Evolutionary conservation across 1,139 yeast species (phyloP), one percentile per base, ranked within the genome.

Genomic region (Blastobotrys serpentis): DNA sequence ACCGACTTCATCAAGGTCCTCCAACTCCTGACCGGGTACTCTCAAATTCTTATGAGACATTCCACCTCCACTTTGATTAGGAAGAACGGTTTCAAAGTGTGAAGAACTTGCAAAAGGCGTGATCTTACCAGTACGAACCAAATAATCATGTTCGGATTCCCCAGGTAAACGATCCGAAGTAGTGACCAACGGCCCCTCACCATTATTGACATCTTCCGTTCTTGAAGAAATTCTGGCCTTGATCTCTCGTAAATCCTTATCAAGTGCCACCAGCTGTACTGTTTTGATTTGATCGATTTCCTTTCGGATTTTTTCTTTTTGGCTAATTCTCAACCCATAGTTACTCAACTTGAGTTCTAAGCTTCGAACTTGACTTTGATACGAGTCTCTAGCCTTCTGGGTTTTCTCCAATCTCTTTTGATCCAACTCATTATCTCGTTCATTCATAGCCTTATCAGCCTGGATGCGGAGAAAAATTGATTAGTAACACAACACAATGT

Each of bases 91-190:
- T 6, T 67, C 44, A 55, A 86, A 86, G 3, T 77, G 79, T 32
- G 76, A 73, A 16, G 80, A 73, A 38, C 80, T 81, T 8, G 97
- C 95, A 71, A 92, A 92, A 0, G 98, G 98, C 0, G 99, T 92
- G 50, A 89, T 81, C 63, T 88, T 84, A 37, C 99, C 99, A 0
- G 90, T 90, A 55, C 98, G 74, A 0, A 92, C 78, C 53, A 92
- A 72, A 62, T 69, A 92, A 47, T 90, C 98, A 50, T 79, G 79
- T 58, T 86, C 87, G 0, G 86, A 69, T 62, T 92, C 98, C 18
- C 79, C 86, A 0, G 85, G 79, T 4, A 78, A 70, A 51, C 69
- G 63, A 11, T 64, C 73, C 14, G 64, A 65, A 1, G 56, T 55
- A 1, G 51, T 57, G 0, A 41, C 40, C 42, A 19, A 46, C 48